A percentile compares a stretch with the other conserved stretches of the same genome.
phyloP scores from a whole-genome alignment of 441 rosid species.

The Breynia disticha region DNA sequence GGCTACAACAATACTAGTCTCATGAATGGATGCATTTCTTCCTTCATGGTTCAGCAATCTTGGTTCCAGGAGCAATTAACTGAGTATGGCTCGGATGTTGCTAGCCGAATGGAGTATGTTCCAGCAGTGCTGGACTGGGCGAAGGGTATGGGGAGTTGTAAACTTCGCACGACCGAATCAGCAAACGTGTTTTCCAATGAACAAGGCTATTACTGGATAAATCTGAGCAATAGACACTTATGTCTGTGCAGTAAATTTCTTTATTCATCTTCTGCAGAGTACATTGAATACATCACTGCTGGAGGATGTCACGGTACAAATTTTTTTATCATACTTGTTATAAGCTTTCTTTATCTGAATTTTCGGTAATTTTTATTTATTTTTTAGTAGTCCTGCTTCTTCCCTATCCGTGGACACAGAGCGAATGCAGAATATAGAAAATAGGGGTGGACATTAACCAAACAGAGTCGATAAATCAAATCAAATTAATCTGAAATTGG shows the following conservation, averaged over 20 bases:
- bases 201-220: slow-evolving; percentile 4
- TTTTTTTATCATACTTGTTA: too few species aligned
- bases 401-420: too few species aligned
- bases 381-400: too few species aligned
- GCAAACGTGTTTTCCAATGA: background rate
- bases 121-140: slow-evolving; percentile 14
- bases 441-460: too few species aligned
- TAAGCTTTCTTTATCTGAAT: too few species aligned
- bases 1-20: background rate
- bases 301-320: too few species aligned
- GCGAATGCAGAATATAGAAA: too few species aligned
- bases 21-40: slow-evolving; percentile 5
- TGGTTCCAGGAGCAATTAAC: slow-evolving; percentile 1
- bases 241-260: slow-evolving; percentile 2
- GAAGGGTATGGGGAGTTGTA: background rate
- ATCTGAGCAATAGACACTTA: background rate
- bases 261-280: background rate
- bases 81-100: background rate
- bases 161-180: background rate
- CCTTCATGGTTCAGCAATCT: slow-evolving; percentile 12
- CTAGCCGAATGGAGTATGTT: background rate
- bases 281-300: too few species aligned
- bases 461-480: too few species aligned
- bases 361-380: too few species aligned
- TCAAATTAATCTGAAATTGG: too few species aligned